Evolutionary conservation across 352 stramenopile genomes (phyloP).

Genomic region (Blastocystis sp.): DNA sequence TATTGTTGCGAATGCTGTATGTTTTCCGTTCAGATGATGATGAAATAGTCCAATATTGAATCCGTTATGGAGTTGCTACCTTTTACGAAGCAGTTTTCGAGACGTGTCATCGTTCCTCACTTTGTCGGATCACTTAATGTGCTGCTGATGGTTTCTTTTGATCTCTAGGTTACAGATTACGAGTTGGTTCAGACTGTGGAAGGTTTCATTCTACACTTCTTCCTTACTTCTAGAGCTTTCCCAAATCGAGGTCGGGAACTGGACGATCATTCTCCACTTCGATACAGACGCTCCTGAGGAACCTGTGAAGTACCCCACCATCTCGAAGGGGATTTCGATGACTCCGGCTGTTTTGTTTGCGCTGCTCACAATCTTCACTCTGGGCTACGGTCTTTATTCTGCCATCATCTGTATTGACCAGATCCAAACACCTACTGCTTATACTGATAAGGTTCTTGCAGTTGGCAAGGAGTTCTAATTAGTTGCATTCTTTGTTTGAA

Average conservation of each 20-base stretch:
- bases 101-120: background rate
- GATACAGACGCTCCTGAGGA: background rate
- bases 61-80: background rate
- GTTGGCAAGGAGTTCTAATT: conserved; percentile 56
- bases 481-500: background rate
- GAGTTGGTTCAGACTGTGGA: background rate
- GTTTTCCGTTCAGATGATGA: background rate
- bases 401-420: background rate
- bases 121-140: background rate
- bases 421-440: conserved; percentile 28
- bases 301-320: background rate
- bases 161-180: background rate
- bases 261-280: background rate
- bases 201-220: background rate
- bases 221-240: background rate
- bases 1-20: background rate
- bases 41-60: background rate
- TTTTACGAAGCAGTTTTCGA: background rate
- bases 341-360: conserved; percentile 39
- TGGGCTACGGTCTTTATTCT: conserved; percentile 14
- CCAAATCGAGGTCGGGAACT: background rate
- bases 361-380: conserved; percentile 41
- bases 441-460: conserved; percentile 12
- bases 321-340: conserved; percentile 19
- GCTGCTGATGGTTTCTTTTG: background rate